Evolutionary conservation across 2,329 filamentous ascomycete species (phyloP).

Genomic region (Neurospora crassa): DNA sequence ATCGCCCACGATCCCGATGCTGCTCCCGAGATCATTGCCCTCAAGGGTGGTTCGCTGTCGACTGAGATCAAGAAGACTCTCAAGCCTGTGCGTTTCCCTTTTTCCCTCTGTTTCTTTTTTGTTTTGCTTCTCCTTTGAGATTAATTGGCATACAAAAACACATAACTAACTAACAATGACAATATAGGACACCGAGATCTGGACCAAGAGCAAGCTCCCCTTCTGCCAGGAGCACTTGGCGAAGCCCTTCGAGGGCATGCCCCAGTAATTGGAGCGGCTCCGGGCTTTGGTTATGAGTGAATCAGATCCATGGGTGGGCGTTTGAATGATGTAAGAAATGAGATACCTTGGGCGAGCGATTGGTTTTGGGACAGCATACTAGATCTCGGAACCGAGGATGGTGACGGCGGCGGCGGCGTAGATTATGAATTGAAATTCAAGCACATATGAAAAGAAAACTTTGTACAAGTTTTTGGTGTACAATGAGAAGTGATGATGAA

Average conservation of each 20-base stretch:
- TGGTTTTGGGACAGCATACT: background rate
- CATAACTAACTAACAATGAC: background rate
- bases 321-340: background rate
- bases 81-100: constrained; percentile 43
- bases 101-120: background rate
- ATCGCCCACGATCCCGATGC: constrained; percentile 62
- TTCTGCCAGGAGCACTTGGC: constrained; percentile 58
- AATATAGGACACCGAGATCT: constrained; percentile 56
- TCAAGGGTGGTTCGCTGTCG: constrained; percentile 58
- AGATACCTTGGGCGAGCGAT: background rate
- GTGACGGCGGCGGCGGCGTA: background rate
- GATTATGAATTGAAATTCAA: background rate
- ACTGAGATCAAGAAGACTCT: constrained; percentile 56
- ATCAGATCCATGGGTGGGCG: background rate
- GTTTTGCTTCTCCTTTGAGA: background rate
- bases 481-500: too few relatives aligned
- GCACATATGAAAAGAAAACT: background rate
- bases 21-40: constrained; percentile 59
- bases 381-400: background rate
- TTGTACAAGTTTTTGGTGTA: too few relatives aligned
- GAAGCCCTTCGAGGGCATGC: constrained; percentile 52
- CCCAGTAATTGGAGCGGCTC: constrained; percentile 7
- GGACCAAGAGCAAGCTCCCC: constrained; percentile 58
- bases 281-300: background rate
- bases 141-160: too few relatives aligned